Base-by-base conservation (phyloP, 768 basidiomycete genomes). In the Termitomyces sp. region DNA sequence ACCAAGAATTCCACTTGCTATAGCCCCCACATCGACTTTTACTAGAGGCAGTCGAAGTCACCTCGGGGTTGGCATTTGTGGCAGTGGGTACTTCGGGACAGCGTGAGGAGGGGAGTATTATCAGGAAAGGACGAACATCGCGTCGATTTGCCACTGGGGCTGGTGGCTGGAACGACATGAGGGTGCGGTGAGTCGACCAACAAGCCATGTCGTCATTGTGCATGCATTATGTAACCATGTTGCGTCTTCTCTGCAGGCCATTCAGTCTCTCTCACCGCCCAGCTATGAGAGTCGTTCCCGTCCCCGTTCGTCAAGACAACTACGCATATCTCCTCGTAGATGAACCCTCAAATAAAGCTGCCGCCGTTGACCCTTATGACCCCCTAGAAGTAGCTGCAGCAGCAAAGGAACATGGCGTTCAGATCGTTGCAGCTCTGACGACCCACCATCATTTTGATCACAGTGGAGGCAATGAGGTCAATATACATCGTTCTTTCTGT, bases 361-460 rank as follows among this genome's bases (percentile, higher is more conserved):
- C 89, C 0, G 88, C 83, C 0, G 80, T 95, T 56, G 93, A 94
- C 67, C 85, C 88, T 0, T 94, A 78, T 66, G 89, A 94, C 61
- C 81, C 91, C 0, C 65, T 77, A 41, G 90, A 86, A 64, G 83
- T 94, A 3, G 65, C 76, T 33, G 80, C 75, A 0, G 83, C 80
- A 1, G 93, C 90, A 2, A 70, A 83, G 40, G 69, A 73, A 10
- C 79, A 82, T 36, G 83, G 74, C 5, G 87, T 92, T 23, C 66
- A 79, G 43, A 78, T 94, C 53, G 76, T 89, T 33, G 86, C 89
- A 38, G 80, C 74, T 22, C 77, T 98, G 61, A 97, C 93, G 12
- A 98, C 96, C 2, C 96, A 97, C 70, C 92, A 94, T 69, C 95
- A 97, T 68, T 63, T 77, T 59, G 95, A 98, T 73, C 94, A 94